Evolutionary conservation across 805 yeast species (phyloP).

Genomic region (Dipodascus geniculatus): DNA sequence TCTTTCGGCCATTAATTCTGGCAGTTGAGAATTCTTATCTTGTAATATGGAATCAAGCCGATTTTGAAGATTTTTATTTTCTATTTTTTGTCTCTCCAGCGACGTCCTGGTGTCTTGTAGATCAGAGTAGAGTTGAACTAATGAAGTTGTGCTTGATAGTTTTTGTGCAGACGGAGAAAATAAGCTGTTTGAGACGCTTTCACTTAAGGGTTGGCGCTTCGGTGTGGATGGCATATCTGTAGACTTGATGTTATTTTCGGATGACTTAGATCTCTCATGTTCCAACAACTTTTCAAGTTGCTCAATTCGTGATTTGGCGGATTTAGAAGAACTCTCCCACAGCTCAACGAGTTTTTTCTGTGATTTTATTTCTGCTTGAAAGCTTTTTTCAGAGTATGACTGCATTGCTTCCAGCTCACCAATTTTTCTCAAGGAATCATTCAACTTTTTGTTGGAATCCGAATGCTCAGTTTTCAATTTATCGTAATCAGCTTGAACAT

Average conservation of each 20-base stretch:
- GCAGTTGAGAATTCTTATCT: constrained; percentile 71
- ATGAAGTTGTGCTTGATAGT: constrained; percentile 31
- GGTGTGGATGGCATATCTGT: constrained; percentile 11
- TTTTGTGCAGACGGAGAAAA: constrained; percentile 50
- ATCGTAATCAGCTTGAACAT: constrained; percentile 10
- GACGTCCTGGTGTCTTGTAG: constrained; percentile 53
- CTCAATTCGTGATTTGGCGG: constrained; percentile 38
- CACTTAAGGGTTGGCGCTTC: constrained; percentile 7
- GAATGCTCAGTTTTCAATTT: constrained; percentile 26
- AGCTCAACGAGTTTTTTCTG: constrained; percentile 52
- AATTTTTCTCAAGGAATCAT: constrained; percentile 33
- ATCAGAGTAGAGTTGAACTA: constrained; percentile 57
- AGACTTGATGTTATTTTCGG: constrained; percentile 1
- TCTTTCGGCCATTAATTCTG: constrained; percentile 57
- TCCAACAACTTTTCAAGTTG: constrained; percentile 36
- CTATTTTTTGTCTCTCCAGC: constrained; percentile 57
- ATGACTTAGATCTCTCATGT: constrained; percentile 27
- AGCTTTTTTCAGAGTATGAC: constrained; percentile 35
- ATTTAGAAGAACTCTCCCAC: constrained; percentile 41
- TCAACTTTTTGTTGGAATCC: constrained; percentile 29
- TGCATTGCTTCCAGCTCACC: constrained; percentile 36
- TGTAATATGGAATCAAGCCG: constrained; percentile 61
- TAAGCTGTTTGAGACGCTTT: not conserved
- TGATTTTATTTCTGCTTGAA: constrained; percentile 43
- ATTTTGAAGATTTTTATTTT: constrained; percentile 55